Percentiles rank a stretch among this genome's conserved stretches.
phyloP scores from a whole-genome alignment of 345 rosid genomes.

The Eucalyptus melliodora region DNA sequence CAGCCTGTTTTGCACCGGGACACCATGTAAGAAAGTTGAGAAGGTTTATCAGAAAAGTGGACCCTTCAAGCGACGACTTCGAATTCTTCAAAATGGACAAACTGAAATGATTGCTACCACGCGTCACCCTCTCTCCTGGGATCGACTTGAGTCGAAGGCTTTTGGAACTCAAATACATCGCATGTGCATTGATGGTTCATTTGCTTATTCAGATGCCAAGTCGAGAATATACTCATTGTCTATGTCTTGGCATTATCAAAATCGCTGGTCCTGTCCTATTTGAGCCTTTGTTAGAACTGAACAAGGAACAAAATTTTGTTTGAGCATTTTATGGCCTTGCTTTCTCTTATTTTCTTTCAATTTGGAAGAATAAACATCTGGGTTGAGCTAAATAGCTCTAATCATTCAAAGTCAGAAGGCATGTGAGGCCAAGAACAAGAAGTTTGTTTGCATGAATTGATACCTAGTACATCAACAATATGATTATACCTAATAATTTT shows the following conservation, averaged over 20 bases:
- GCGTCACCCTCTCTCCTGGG: neutral
- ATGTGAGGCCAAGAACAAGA: neutral
- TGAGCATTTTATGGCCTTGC: neutral
- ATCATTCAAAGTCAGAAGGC: neutral
- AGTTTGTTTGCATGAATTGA: neutral
- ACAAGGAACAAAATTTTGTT: neutral
- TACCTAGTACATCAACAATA: neutral
- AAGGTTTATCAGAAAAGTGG: neutral
- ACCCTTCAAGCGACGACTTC: neutral
- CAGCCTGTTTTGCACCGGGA: neutral
- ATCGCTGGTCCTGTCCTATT: neutral
- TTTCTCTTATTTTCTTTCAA: neutral
- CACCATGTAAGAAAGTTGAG: neutral
- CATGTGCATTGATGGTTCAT: neutral
- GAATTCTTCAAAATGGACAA: neutral
- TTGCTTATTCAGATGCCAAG: neutral
- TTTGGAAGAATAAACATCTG: neutral
- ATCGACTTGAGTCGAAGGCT: neutral
- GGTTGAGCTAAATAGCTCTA: neutral
- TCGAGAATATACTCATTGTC: neutral
- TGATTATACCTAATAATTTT: neutral
- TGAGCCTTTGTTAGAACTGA: neutral
- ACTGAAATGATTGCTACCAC: neutral
- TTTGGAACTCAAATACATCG: neutral
- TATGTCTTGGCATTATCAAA: neutral